phyloP scores from a whole-genome alignment of 192 early-diverging fungal genomes.

The Chytriomyces hyalinus region DNA sequence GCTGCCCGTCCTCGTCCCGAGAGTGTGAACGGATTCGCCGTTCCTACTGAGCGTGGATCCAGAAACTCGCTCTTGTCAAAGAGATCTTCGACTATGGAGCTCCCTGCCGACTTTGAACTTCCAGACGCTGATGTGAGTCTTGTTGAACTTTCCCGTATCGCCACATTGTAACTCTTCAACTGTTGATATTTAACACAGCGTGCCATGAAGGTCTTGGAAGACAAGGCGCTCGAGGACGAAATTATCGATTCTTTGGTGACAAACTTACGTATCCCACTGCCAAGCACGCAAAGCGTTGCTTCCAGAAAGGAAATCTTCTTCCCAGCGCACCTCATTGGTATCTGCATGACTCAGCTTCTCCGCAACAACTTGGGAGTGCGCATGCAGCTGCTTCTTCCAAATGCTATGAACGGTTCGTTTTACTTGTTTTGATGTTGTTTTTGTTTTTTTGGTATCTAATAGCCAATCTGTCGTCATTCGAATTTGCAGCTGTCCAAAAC shows the following conservation, averaged over 20 bases:
- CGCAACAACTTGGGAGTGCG: conserved; percentile 80
- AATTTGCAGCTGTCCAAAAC: conserved; percentile 49
- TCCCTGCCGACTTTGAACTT: conserved; percentile 21
- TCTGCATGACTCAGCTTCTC: conserved; percentile 84
- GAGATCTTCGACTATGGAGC: conserved; percentile 25
- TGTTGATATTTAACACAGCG: conserved; percentile 33
- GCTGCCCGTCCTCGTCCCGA: conserved; percentile 26
- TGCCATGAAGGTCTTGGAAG: conserved; percentile 52
- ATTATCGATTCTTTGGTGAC: conserved; percentile 88
- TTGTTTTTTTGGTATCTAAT: not conserved
- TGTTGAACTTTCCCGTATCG: not conserved
- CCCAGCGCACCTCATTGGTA: conserved; percentile 91
- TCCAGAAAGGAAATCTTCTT: conserved; percentile 88
- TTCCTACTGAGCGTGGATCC: conserved; percentile 11
- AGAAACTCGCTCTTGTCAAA: conserved; percentile 26
- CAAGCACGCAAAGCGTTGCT: conserved; percentile 76
- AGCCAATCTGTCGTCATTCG: too few species aligned
- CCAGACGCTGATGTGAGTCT: conserved; percentile 16
- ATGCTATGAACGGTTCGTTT: conserved; percentile 68
- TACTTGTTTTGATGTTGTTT: conserved; percentile 18
- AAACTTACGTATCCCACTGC: conserved; percentile 87
- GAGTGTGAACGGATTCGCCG: conserved; percentile 25
- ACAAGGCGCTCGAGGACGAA: conserved; percentile 70
- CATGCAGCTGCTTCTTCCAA: conserved; percentile 83
- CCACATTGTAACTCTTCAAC: not conserved